phyloP scores from a whole-genome alignment of 768 basidiomycete genomes.

The Pleurotus platypus region DNA sequence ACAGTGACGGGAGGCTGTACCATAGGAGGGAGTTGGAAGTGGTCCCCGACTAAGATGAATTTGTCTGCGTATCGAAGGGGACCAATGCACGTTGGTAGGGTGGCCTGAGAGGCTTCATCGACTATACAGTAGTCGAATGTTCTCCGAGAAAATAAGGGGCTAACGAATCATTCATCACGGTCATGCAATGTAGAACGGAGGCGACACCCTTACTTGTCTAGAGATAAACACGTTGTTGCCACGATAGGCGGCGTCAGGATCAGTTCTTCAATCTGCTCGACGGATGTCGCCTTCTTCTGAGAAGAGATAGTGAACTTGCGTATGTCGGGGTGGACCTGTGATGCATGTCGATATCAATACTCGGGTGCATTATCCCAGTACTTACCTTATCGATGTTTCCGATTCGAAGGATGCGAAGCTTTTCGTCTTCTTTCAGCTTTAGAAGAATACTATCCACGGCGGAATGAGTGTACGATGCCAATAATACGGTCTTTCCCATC shows the following conservation, averaged over 20 bases:
- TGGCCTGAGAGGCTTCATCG: conserved; percentile 98
- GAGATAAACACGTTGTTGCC: conserved; percentile 90
- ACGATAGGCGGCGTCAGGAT: conserved; percentile 89
- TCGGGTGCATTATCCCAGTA: too few species aligned
- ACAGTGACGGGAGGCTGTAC: conserved; percentile 36
- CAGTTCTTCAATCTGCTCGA: conserved; percentile 82
- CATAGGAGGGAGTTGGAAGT: conserved; percentile 94
- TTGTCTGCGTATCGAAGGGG: conserved; percentile 87
- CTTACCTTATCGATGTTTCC: conserved; percentile 89
- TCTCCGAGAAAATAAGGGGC: conserved; percentile 80
- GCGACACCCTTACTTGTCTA: conserved; percentile 76
- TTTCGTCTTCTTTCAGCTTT: conserved; percentile 63
- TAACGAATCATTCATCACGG: conserved; percentile 22
- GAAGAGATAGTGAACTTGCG: conserved; percentile 66
- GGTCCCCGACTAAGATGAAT: conserved; percentile 95
- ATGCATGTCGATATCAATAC: too few species aligned
- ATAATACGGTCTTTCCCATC: conserved; percentile 81
- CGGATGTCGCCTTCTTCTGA: conserved; percentile 50
- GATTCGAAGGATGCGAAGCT: conserved; percentile 75
- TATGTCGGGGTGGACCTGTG: conserved; percentile 80
- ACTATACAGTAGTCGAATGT: conserved; percentile 96
- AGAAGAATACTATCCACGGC: conserved; percentile 96
- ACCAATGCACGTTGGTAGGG: conserved; percentile 91
- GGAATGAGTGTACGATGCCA: conserved; percentile 95
- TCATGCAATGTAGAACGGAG: conserved; percentile 28